A percentile compares a stretch with the other conserved stretches of the same genome.
phyloP scores from a whole-genome alignment of 306 rosid genomes.

The Oemleria cerasiformis region DNA sequence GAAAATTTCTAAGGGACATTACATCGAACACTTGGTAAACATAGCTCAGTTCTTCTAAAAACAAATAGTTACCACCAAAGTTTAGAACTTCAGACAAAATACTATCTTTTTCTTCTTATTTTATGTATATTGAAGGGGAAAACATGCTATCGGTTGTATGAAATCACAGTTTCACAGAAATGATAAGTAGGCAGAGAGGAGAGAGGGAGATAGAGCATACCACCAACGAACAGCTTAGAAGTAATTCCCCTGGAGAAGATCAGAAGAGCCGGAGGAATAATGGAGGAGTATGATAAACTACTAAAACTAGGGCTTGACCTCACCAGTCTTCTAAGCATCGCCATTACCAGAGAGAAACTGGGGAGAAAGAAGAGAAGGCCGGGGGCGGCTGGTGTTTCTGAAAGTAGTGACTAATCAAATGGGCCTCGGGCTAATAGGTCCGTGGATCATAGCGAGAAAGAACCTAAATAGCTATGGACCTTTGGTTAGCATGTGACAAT shows the following conservation, averaged over 20 bases:
- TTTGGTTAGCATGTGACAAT: too few species aligned
- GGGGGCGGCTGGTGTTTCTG: slow-evolving; percentile 4
- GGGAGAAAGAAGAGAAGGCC: neutral
- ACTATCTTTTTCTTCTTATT: neutral
- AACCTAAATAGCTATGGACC: too few species aligned
- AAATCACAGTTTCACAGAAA: too few species aligned
- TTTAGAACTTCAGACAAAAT: neutral
- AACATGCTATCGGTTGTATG: neutral
- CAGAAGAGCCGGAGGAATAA: slow-evolving; percentile 40
- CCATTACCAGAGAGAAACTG: slow-evolving; percentile 18
- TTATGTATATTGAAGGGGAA: neutral
- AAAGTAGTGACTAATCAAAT: neutral
- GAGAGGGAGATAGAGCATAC: slow-evolving; percentile 21
- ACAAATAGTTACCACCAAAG: neutral
- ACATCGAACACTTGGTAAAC: slow-evolving; percentile 11
- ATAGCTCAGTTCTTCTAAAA: neutral
- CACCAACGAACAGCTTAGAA: slow-evolving; percentile 55
- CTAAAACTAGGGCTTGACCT: slow-evolving; percentile 2
- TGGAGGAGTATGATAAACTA: slow-evolving; percentile 16
- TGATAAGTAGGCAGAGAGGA: neutral
- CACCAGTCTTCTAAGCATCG: slow-evolving; percentile 29
- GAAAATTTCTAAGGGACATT: slow-evolving; percentile 6
- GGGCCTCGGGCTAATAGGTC: neutral
- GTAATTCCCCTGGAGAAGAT: slow-evolving; percentile 38
- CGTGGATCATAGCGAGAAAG: neutral